phyloP scores from a whole-genome alignment of 2,329 filamentous ascomycete genomes.

The Pezicula radicicola region DNA sequence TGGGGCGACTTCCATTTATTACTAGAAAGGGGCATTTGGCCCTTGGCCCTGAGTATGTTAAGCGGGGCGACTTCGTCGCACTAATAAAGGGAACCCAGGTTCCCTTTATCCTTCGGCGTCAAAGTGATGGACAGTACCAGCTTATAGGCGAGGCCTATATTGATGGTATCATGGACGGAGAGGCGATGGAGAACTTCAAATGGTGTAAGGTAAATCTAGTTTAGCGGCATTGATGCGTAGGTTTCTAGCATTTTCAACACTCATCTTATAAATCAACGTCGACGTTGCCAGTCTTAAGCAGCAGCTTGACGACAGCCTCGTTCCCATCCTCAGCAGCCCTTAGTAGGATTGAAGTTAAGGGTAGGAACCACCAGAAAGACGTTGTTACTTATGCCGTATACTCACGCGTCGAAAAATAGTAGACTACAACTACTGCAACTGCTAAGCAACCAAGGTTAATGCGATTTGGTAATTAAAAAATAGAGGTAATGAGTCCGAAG shows the following conservation, averaged over 20 bases:
- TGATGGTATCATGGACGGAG: conserved; percentile 24
- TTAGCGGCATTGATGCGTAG: not conserved
- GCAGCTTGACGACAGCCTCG: not conserved
- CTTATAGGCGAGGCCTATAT: conserved; percentile 25
- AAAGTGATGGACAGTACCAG: conserved; percentile 10
- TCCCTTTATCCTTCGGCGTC: conserved; percentile 5
- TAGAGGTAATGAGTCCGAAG: not conserved
- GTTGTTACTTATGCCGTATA: not conserved
- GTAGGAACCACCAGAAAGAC: not conserved
- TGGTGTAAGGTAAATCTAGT: conserved; percentile 5
- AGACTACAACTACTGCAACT: not conserved
- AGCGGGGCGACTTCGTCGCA: conserved; percentile 4
- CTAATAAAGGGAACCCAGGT: conserved; percentile 5
- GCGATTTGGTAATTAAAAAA: not conserved
- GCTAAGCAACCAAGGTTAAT: not conserved
- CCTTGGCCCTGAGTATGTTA: conserved; percentile 7
- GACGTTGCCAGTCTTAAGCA: not conserved
- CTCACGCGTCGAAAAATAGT: not conserved
- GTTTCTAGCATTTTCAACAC: too few relatives aligned
- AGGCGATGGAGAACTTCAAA: conserved; percentile 9
- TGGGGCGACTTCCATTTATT: conserved; percentile 11
- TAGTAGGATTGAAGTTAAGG: not conserved
- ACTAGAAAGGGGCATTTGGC: conserved; percentile 10
- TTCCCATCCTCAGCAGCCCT: not conserved
- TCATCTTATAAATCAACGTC: too few relatives aligned